Base-by-base conservation (phyloP, 768 basidiomycete species). In the Strobilomyces confusus region DNA sequence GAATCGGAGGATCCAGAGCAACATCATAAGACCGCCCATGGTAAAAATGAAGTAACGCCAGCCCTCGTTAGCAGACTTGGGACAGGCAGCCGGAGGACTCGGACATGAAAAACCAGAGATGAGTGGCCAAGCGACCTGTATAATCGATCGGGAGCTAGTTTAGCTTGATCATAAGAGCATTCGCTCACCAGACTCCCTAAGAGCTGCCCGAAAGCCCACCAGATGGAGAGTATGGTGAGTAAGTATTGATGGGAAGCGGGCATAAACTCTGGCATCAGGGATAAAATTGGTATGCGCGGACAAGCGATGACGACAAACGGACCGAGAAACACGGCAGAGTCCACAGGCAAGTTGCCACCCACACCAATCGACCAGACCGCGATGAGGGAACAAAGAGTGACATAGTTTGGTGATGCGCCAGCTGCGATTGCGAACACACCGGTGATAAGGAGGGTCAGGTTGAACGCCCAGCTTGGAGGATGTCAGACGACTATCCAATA, bases 191-290 rank as follows among this genome's bases (percentile, higher is more conserved):
- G 59, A 58, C 76, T 78, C 17, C 81, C 84, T 44, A 86, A 63
- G 1, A 89, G 76, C 63, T 89, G 88, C 3, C 87, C 87, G 32
- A 89, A 74, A 6, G 85, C 83, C 89, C 89, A 91, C 84, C 85
- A 90, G 34, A 89, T 79, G 0, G 87, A 87, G 17, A 90, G 75
- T 14, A 89, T 71, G 0, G 87, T 89, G 32, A 90, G 72, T 4
- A 91, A 74, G 61, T 87, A 89, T 61, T 90, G 89, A 56, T 89
- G 86, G 1, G 81, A 80, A 3, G 79, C 78, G 0, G 88, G 88
- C 0, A 87, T 63, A 61, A 87, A 87, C 60, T 90, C 86, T 84
- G 50, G 29, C 5, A 44, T 12, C 1, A 15, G 44, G 17, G 5
- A n/a, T 42, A 19, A 22, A 36, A 32, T 59, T 43, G 20, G 25